Evolutionary conservation across 106 monocot genomes (phyloP).

Genomic region (Phalaenopsis aphrodite): DNA sequence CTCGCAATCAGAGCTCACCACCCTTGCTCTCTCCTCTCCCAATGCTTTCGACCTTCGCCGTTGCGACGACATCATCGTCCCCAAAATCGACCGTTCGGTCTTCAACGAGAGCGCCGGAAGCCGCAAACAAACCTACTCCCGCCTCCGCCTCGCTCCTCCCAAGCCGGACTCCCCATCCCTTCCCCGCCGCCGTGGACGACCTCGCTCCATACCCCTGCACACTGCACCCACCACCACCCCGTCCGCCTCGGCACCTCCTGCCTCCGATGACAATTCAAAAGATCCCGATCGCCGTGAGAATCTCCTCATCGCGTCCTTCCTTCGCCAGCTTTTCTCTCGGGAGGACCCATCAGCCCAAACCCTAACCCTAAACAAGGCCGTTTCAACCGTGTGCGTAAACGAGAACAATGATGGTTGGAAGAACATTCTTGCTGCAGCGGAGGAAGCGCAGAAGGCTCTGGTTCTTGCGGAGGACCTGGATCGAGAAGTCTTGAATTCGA

Average conservation of each 20-base stretch:
- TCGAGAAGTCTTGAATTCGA: conserved; percentile 12
- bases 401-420: background rate
- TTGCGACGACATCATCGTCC: conserved; percentile 46
- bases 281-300: conserved; percentile 41
- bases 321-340: conserved; percentile 44
- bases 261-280: conserved; percentile 6
- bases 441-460: conserved; percentile 11
- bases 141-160: conserved; percentile 55
- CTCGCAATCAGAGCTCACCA: conserved; percentile 44
- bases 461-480: conserved; percentile 4
- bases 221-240: background rate
- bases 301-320: conserved; percentile 36
- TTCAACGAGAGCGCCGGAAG: conserved; percentile 87
- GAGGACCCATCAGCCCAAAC: background rate
- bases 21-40: conserved; percentile 38
- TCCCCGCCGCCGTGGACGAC: conserved; percentile 33
- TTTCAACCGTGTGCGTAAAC: background rate
- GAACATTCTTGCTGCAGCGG: background rate
- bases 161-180: conserved; percentile 17
- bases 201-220: conserved; percentile 10
- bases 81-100: conserved; percentile 78
- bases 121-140: conserved; percentile 84
- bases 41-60: conserved; percentile 24
- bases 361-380: background rate
- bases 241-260: background rate